Percentiles rank a stretch among this genome's conserved stretches.
phyloP scores from a whole-genome alignment of 805 yeast species.

The Starmerella asiatica region DNA sequence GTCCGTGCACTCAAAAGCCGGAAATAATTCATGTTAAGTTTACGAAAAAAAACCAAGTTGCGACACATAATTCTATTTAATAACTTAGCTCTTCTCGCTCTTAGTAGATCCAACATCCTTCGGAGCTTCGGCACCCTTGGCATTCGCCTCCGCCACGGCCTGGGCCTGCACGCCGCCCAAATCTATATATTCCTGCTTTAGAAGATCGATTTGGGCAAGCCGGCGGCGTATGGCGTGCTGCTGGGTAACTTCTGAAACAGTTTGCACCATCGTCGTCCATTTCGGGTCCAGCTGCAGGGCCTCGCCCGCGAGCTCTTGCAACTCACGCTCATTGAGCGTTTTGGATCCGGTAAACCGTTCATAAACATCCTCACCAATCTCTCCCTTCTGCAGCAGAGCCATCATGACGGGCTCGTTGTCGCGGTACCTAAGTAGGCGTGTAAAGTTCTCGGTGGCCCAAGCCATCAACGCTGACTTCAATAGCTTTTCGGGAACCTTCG shows the following conservation, averaged over 20 bases:
- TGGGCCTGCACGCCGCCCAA: slow-evolving; percentile 1
- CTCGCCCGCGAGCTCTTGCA: slow-evolving; percentile 61
- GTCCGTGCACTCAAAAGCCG: too few species aligned
- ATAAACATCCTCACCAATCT: slow-evolving; percentile 80
- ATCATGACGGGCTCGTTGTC: slow-evolving; percentile 62
- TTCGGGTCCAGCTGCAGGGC: slow-evolving; percentile 61
- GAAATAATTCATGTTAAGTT: too few species aligned
- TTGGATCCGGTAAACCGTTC: slow-evolving; percentile 66
- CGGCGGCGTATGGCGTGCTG: slow-evolving; percentile 85
- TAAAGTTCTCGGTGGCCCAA: slow-evolving; percentile 76
- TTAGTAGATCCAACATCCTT: too few species aligned
- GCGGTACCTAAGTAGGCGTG: slow-evolving; percentile 68
- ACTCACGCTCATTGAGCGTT: slow-evolving; percentile 68
- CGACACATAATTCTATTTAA: not conserved
- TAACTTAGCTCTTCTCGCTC: too few species aligned
- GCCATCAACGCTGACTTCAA: slow-evolving; percentile 52
- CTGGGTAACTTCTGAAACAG: slow-evolving; percentile 75
- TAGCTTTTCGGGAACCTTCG: slow-evolving; percentile 62
- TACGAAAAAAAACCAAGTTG: too few species aligned
- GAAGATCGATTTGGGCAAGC: slow-evolving; percentile 26
- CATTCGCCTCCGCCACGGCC: not conserved
- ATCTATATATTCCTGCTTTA: slow-evolving; percentile 17
- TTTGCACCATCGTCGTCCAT: slow-evolving; percentile 67
- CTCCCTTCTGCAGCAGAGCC: slow-evolving; percentile 69
- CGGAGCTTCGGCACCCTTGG: too few species aligned